Conservation (phyloP, 257 asterid species). For the Fraxinus americana region DNA sequence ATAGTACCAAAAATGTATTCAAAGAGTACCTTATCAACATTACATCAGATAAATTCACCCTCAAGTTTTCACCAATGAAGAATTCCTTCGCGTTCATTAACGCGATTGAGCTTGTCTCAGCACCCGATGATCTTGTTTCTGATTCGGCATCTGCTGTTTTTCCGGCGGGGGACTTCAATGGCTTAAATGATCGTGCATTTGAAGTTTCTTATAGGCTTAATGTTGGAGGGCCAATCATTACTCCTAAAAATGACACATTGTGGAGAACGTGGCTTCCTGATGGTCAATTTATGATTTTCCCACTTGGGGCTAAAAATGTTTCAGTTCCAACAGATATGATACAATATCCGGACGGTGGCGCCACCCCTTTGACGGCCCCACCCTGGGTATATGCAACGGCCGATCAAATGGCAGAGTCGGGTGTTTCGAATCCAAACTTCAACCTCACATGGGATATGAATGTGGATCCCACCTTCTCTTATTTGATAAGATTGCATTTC, state of each 20-base stretch:
- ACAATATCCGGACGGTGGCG: slow-evolving; percentile 59
- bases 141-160: slow-evolving; percentile 58
- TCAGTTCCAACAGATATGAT: slow-evolving; percentile 55
- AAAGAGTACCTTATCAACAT: slow-evolving; percentile 81
- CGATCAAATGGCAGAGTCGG: slow-evolving; percentile 75
- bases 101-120: slow-evolving; percentile 83
- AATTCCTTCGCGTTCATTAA: slow-evolving; percentile 74
- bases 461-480: slow-evolving; percentile 79
- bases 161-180: slow-evolving; percentile 53
- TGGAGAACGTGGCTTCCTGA: slow-evolving; percentile 75
- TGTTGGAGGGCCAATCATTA: slow-evolving; percentile 72
- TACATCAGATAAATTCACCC: slow-evolving; percentile 63
- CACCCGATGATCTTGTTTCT: slow-evolving; percentile 65
- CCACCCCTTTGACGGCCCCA: slow-evolving; percentile 76
- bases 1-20: slow-evolving; percentile 33
- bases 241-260: slow-evolving; percentile 73
- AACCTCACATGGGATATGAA: slow-evolving; percentile 79
- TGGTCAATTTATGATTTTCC: slow-evolving; percentile 47
- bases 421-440: slow-evolving; percentile 59
- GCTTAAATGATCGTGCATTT: slow-evolving; percentile 43
- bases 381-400: slow-evolving; percentile 67
- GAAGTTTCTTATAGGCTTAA: slow-evolving; percentile 69
- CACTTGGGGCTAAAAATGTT: slow-evolving; percentile 53
- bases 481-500: slow-evolving; percentile 73
- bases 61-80: slow-evolving; percentile 72